Base-by-base conservation (phyloP, 1,139 yeast species). In the Suhomyces taliae region DNA sequence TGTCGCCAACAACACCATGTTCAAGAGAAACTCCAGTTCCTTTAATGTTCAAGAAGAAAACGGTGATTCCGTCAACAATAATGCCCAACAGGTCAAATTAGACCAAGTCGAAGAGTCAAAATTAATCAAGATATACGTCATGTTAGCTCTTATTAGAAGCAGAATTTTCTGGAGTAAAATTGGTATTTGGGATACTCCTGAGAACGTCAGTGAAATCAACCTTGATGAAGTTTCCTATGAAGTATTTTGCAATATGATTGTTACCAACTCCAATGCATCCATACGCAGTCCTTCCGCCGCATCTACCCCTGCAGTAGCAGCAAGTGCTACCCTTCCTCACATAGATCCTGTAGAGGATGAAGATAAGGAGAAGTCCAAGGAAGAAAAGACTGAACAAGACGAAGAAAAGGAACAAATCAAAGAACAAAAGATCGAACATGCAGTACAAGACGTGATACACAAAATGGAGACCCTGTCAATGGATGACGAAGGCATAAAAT, bases 151-250 rank as follows among this genome's bases (percentile, higher is more conserved):
- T 43, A 67, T 73, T 10, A 60, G 80, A 34, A 60, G 64, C 46
- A 72, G 72, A 59, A 74, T 90, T 55, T 89, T 87, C 66, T 91
- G 95, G 93, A 77, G 95, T n/a, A 83, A 90, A 54, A 66, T 85
- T 31, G 98, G 98, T 1, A 72, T 74, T 42, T 81, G 85, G 84
- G 83, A 76, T 50, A 70, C 69, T 41, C 62, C 59, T 11, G 70
- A 67, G 31, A 69, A 65, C 44, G 57, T 68, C 7, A 63, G 57
- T 39, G 69, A 66, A 41, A 45, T 49, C 27, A 51, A 50, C 31
- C 42, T 56, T 34, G 58, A 55, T 34, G 57, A 53, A 27, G 48
- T 56, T 10, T 49, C 49, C 7, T 45, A 53, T 40, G 59, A 53
- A 26, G 48, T 48, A 12, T 55, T 56, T 46, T 41, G 39, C n/a